Base-by-base conservation (phyloP, 2,329 filamentous ascomycete species). In the Sphaceloma murrayae region DNA sequence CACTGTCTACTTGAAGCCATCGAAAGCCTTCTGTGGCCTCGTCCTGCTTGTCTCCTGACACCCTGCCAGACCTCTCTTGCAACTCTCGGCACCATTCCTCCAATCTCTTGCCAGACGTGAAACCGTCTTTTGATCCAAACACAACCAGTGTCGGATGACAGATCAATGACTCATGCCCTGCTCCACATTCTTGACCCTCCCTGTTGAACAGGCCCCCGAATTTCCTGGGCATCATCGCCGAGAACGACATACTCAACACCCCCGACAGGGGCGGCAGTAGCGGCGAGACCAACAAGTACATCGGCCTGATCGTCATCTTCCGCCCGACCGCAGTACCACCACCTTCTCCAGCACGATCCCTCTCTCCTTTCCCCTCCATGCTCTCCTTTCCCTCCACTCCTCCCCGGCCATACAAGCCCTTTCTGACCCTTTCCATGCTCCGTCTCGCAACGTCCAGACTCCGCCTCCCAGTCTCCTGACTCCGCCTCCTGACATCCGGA, bases 81-180 rank as follows among this genome's bases (percentile, higher is more conserved):
- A 88, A 62, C 48, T 67, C 70, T 30, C 65, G 63, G 7, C 68
- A 67, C 88, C 88, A 94, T 1, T 68, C 63, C 8, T 74, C 70
- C 52, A 88, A 67, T 59, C 76, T 83, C 47, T 69, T 72, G 3
- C 67, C 67, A 1, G 78, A 74, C 1, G 84, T 79, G 51, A 95
- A 93, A 0, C 72, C 64, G 59, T 96, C 88, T 3, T 73, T 68
- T 40, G 80, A 76, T 1, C 88, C 89, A 56, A 80, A 94, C 0
- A 94, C 62, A 0, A 77, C 78, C 24, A 94, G 59, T 0, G 81
- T 81, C 1, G 71, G 69, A 53, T 79, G 70, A 2, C n/a, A n/a
- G n/a, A n/a, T n/a, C n/a, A n/a, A n/a, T n/a, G n/a, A n/a, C n/a
- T n/a, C n/a, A n/a, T n/a, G n/a, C n/a, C n/a, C n/a, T n/a, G n/a